These are phyloP conservation scores for Ustilaginoidea virens DNA, from an alignment of 2,329 filamentous ascomycete species.

Conservation along the genomic window DNA sequence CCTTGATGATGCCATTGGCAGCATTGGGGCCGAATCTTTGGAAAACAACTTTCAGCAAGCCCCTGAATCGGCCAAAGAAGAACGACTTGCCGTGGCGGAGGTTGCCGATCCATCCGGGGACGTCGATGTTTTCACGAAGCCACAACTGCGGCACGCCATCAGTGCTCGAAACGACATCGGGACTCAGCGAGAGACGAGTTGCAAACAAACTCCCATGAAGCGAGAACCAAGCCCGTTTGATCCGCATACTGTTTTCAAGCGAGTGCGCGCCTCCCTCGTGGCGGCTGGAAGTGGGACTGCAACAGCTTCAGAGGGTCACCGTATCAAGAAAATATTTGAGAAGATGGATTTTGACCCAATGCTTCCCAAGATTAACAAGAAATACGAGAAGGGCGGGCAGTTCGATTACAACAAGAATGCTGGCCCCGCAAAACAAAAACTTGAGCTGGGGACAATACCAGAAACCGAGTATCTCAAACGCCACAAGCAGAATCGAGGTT, in stretches of 20 bases:
- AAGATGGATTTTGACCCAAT: conserved; percentile 38
- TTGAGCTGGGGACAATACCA: conserved; percentile 20
- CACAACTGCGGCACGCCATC: conserved; percentile 41
- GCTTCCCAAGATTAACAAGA: conserved; percentile 38
- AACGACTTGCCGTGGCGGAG: conserved; percentile 5
- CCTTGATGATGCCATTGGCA: conserved; percentile 17
- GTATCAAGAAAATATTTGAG: conserved; percentile 34
- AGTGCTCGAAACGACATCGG: conserved; percentile 32
- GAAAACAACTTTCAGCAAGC: neutral
- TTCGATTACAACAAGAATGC: conserved; percentile 29
- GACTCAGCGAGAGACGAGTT: conserved; percentile 15
- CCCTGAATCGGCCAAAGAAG: conserved; percentile 6
- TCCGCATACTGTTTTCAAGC: conserved; percentile 42
- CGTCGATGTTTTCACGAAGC: conserved; percentile 37
- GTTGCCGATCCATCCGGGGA: conserved; percentile 11
- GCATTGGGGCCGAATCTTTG: conserved; percentile 6
- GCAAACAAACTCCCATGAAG: conserved; percentile 23
- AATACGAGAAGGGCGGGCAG: conserved; percentile 40
- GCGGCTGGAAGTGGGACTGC: conserved; percentile 8
- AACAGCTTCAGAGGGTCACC: conserved; percentile 10
- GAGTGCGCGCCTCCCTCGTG: conserved; percentile 32
- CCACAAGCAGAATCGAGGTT: conserved; percentile 24
- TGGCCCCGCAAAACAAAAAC: conserved; percentile 14
- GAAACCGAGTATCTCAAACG: conserved; percentile 33
- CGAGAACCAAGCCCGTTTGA: conserved; percentile 41